Conservation (phyloP, 2,329 filamentous ascomycete genomes). For the Ilyonectria mors-panacis region DNA sequence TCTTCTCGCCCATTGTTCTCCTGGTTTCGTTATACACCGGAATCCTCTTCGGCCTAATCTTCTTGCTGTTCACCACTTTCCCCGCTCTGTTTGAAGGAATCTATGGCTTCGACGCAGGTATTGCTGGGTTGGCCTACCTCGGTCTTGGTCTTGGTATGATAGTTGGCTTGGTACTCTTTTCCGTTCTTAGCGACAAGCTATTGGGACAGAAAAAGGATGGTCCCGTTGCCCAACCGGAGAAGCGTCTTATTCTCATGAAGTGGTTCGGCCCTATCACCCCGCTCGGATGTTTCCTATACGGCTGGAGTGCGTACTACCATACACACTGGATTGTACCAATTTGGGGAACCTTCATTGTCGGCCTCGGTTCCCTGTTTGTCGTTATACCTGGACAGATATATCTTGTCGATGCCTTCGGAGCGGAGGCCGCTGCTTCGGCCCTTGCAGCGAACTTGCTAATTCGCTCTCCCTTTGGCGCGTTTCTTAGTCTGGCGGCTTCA, state of each 20-base stretch:
- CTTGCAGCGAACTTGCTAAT: slow-evolving; percentile 43
- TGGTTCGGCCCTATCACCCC: slow-evolving; percentile 68
- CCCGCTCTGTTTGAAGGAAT: slow-evolving; percentile 53
- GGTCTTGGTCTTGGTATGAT: slow-evolving; percentile 59
- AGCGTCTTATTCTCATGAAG: slow-evolving; percentile 69
- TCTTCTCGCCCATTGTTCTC: slow-evolving; percentile 69
- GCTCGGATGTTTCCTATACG: slow-evolving; percentile 69
- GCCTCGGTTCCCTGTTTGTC: slow-evolving; percentile 58
- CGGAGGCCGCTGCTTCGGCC: slow-evolving; percentile 43
- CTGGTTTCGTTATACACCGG: slow-evolving; percentile 56
- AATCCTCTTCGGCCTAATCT: slow-evolving; percentile 55
- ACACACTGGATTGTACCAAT: slow-evolving; percentile 73
- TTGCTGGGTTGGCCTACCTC: slow-evolving; percentile 61
- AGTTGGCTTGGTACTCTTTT: slow-evolving; percentile 42
- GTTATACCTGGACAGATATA: slow-evolving; percentile 48
- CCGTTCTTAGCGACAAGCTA: slow-evolving; percentile 36
- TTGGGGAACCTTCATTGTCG: slow-evolving; percentile 67
- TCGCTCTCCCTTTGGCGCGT: slow-evolving; percentile 52
- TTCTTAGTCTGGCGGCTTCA: slow-evolving; percentile 29
- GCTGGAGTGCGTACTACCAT: slow-evolving; percentile 68
- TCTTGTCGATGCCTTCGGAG: slow-evolving; percentile 46
- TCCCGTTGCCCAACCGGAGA: slow-evolving; percentile 56
- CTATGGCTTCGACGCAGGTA: slow-evolving; percentile 50
- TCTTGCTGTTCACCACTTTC: slow-evolving; percentile 55
- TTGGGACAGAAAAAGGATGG: not conserved